A percentile compares a stretch with the other conserved stretches of the same genome.
Conservation (phyloP, 139 green algal genomes). For the Ostreobium quekettii region DNA sequence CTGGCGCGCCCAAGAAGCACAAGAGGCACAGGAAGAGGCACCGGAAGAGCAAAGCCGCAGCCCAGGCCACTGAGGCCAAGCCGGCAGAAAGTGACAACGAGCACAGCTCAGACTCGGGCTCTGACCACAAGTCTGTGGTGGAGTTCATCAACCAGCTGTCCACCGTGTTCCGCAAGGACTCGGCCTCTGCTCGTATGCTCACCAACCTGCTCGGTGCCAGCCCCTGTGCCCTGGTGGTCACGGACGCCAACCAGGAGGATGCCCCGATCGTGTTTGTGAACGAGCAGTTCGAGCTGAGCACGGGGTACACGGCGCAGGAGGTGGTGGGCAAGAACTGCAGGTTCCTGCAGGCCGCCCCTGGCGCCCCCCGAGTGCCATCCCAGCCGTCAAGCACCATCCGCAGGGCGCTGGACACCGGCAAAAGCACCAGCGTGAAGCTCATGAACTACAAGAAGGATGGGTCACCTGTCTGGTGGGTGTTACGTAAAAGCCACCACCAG, state of each 20-base stretch:
- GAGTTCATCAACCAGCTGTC: not conserved
- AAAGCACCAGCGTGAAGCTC: not conserved
- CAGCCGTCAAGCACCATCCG: conserved; percentile 5
- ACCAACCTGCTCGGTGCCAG: conserved; percentile 19
- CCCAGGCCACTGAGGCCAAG: not conserved
- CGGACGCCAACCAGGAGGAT: conserved; percentile 17
- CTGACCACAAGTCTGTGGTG: not conserved
- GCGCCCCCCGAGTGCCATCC: conserved; percentile 3
- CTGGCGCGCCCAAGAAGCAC: no score
- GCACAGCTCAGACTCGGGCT: not conserved
- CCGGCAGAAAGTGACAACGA: not conserved
- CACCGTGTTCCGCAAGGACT: conserved; percentile 4
- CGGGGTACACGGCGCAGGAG: conserved; percentile 19
- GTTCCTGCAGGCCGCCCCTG: conserved; percentile 26
- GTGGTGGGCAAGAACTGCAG: conserved; percentile 30
- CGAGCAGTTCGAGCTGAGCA: conserved; percentile 18
- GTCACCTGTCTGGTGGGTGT: not conserved
- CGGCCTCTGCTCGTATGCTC: conserved; percentile 10
- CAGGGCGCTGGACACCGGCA: not conserved
- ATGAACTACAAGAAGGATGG: conserved; percentile 26
- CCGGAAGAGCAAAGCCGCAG: not conserved
- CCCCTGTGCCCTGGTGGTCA: conserved; percentile 21
- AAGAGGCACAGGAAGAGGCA: not conserved
- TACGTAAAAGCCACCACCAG: no score
- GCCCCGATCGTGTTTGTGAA: conserved; percentile 25